Evolutionary conservation across 179 eudicot genomes (phyloP).

Genomic region (Beta macrorhiza): DNA sequence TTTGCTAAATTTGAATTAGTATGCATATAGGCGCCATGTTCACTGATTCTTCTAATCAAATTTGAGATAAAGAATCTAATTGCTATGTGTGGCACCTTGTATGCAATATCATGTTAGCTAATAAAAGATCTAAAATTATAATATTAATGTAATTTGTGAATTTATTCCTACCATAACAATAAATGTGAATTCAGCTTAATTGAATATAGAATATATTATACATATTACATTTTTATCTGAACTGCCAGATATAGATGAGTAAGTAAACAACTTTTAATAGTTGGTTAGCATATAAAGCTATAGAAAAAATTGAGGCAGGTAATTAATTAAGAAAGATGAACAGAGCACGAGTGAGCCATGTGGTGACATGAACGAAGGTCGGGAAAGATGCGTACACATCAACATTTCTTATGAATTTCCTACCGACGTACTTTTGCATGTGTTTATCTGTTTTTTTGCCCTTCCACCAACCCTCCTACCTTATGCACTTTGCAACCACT

Average conservation of each 20-base stretch:
- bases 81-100: too few relatives aligned
- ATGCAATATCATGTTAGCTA: too few relatives aligned
- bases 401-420: neutral
- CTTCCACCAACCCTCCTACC: conserved; percentile 15
- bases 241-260: too few relatives aligned
- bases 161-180: too few relatives aligned
- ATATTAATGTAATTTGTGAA: too few relatives aligned
- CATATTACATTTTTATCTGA: too few relatives aligned
- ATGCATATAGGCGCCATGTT: neutral
- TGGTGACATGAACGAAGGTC: conserved; percentile 29
- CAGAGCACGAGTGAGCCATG: conserved; percentile 19
- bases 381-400: conserved; percentile 20
- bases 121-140: too few relatives aligned
- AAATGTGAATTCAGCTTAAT: too few relatives aligned
- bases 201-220: too few relatives aligned
- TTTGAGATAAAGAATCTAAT: neutral
- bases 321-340: neutral
- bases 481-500: neutral
- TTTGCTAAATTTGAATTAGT: too few relatives aligned
- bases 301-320: neutral
- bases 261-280: neutral
- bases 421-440: conserved; percentile 17
- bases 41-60: neutral
- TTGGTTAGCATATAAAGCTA: too few relatives aligned
- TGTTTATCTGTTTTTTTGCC: conserved; percentile 21